A percentile compares a stretch with the other conserved stretches of the same genome.
These are phyloP conservation scores for Cryphonectria carpinicola DNA, from an alignment of 2,329 filamentous ascomycete genomes.

Conservation along the genomic window DNA sequence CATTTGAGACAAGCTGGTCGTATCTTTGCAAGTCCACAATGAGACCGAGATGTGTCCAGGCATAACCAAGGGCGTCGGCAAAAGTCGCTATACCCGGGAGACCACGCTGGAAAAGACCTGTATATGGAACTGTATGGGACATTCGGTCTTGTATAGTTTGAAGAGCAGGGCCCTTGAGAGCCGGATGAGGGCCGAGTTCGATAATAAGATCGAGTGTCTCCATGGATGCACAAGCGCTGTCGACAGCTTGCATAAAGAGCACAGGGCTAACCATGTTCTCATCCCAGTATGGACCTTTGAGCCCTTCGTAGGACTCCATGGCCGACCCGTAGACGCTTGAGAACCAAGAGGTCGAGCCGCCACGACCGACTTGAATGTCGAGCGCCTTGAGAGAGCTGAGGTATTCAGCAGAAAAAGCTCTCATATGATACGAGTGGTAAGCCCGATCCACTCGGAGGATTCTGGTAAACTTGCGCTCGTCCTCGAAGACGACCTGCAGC, in stretches of 20 bases:
- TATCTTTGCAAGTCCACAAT: background rate
- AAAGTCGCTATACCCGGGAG: background rate
- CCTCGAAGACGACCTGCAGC: constrained; percentile 32
- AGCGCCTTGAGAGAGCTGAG: constrained; percentile 12
- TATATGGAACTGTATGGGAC: background rate
- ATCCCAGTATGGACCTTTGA: constrained; percentile 30
- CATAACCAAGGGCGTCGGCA: background rate
- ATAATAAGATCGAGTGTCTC: background rate
- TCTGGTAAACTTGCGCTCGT: constrained; percentile 36
- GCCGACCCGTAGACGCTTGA: constrained; percentile 32
- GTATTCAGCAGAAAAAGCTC: constrained; percentile 12
- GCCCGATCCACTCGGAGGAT: constrained; percentile 43
- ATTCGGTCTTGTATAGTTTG: background rate
- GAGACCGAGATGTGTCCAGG: background rate
- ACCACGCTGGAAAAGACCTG: background rate
- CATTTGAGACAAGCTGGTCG: background rate
- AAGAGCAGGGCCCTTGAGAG: background rate
- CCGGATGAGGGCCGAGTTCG: background rate
- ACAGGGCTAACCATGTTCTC: constrained; percentile 33
- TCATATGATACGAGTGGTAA: constrained; percentile 46
- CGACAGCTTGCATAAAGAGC: constrained; percentile 29
- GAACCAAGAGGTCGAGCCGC: constrained; percentile 29
- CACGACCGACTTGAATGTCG: background rate
- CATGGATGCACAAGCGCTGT: background rate
- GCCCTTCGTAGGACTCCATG: background rate